Percentiles rank a stretch among this genome's conserved stretches.
phyloP scores from a whole-genome alignment of 179 eudicot genomes.

The Silene vulgaris region DNA sequence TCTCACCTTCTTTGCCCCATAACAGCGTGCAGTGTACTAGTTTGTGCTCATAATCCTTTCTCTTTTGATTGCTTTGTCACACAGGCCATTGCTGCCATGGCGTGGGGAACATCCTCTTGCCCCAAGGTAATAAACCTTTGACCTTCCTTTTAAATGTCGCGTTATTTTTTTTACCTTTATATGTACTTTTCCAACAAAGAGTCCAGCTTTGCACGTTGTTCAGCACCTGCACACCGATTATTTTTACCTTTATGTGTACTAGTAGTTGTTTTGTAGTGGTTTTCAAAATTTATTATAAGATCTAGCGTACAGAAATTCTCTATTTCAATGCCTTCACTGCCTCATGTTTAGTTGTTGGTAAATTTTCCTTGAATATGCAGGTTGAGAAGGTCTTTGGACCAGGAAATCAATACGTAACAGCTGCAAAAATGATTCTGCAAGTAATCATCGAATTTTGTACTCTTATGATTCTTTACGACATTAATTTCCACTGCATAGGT shows the following conservation, averaged over 20 bases:
- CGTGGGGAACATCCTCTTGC: conserved; percentile 97
- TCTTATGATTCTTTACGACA: background rate
- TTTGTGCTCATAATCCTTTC: background rate
- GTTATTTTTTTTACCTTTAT: background rate
- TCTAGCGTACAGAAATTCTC: background rate
- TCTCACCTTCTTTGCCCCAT: background rate
- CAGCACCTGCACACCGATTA: background rate
- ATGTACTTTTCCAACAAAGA: background rate
- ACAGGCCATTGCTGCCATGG: conserved; percentile 99
- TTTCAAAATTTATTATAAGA: background rate
- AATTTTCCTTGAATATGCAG: conserved; percentile 5
- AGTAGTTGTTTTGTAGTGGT: background rate
- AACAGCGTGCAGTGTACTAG: conserved; percentile 9
- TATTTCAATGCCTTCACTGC: background rate
- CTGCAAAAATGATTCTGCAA: conserved; percentile 3
- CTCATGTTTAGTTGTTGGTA: background rate
- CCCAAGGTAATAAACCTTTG: conserved; percentile 62
- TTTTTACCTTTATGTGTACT: background rate
- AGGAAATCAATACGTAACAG: conserved; percentile 11
- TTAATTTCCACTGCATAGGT: background rate
- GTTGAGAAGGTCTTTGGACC: background rate
- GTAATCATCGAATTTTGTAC: background rate
- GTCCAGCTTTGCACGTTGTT: background rate
- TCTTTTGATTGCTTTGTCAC: conserved; percentile 23
- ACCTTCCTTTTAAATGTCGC: background rate